phyloP scores from a whole-genome alignment of 2,329 filamentous ascomycete species.

The Capronia epimyces region DNA sequence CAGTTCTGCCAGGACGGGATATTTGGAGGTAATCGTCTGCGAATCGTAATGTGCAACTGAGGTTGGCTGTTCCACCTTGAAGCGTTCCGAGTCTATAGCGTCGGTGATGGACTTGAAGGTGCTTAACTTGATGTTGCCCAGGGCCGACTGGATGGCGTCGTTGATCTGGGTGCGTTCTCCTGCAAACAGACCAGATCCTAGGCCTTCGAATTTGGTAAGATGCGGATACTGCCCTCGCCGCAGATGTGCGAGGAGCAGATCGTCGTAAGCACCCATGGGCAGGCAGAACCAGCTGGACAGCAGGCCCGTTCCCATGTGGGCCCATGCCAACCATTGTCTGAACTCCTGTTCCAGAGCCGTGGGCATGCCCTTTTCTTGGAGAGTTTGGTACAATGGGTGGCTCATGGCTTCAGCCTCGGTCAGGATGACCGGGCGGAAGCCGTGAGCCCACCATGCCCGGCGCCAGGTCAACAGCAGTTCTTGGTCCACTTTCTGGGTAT shows the following conservation, averaged over 20 bases:
- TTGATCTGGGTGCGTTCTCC: constrained; percentile 62
- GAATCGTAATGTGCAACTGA: constrained; percentile 74
- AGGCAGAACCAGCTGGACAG: constrained; percentile 73
- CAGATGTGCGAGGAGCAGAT: constrained; percentile 65
- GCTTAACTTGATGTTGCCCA: constrained; percentile 53
- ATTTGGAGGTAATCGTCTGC: constrained; percentile 58
- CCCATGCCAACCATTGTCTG: constrained; percentile 87
- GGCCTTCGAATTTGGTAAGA: constrained; percentile 66
- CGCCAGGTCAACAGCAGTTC: constrained; percentile 80
- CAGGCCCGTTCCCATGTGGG: constrained; percentile 78
- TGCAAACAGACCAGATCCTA: constrained; percentile 67
- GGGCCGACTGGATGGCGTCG: constrained; percentile 56
- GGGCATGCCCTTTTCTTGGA: constrained; percentile 61
- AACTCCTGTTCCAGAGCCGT: constrained; percentile 61
- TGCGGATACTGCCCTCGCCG: constrained; percentile 69
- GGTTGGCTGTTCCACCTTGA: constrained; percentile 61
- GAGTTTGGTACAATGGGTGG: constrained; percentile 69
- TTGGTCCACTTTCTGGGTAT: constrained; percentile 66
- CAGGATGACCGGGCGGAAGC: constrained; percentile 79
- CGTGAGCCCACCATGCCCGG: constrained; percentile 90
- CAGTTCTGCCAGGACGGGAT: constrained; percentile 60
- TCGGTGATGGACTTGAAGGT: constrained; percentile 59
- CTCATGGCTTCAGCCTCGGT: constrained; percentile 73
- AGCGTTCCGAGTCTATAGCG: constrained; percentile 53
- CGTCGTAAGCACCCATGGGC: constrained; percentile 74